Percentiles rank a stretch among this genome's conserved stretches.
Evolutionary conservation across 495 filamentous ascomycete genomes (phyloP).

Genomic region (Letharia columbiana): DNA sequence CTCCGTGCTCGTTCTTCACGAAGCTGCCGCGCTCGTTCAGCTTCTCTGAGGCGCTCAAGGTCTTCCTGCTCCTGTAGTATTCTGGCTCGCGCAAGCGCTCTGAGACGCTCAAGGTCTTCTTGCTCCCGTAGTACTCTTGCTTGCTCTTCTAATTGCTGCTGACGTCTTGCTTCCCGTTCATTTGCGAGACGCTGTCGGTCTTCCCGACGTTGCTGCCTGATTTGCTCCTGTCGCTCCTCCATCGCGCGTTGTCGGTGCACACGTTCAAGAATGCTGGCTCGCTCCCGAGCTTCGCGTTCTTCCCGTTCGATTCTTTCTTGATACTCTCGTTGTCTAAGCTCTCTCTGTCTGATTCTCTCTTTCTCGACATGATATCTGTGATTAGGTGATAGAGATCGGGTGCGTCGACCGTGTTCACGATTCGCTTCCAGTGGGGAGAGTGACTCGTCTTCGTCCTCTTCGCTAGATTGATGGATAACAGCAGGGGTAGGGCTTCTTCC

Average conservation of each 20-base stretch:
- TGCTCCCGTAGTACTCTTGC: neutral
- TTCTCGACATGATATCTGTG: slow-evolving; percentile 10
- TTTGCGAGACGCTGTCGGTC: neutral
- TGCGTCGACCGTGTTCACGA: slow-evolving; percentile 12
- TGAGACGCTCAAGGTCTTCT: neutral
- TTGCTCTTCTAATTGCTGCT: neutral
- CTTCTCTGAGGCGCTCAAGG: neutral
- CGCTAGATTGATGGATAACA: neutral
- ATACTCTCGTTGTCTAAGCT: neutral
- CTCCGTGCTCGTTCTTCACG: slow-evolving; percentile 2
- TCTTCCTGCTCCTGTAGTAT: neutral
- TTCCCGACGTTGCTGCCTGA: neutral
- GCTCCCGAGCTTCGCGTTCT: slow-evolving; percentile 17
- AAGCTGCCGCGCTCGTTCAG: neutral
- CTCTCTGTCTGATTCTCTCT: neutral
- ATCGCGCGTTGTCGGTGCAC: slow-evolving; percentile 6
- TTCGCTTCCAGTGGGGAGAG: slow-evolving; percentile 11
- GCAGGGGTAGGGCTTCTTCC: neutral
- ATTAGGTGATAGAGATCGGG: slow-evolving; percentile 10
- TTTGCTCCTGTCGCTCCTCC: neutral
- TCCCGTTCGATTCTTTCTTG: neutral
- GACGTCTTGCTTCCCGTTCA: neutral
- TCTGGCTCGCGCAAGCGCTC: neutral
- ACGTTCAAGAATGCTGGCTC: slow-evolving; percentile 5
- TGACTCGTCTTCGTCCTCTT: slow-evolving; percentile 10